Base-by-base conservation (phyloP, 1,284 basidiomycete species). In the Cutaneotrichosporon mucoides region DNA sequence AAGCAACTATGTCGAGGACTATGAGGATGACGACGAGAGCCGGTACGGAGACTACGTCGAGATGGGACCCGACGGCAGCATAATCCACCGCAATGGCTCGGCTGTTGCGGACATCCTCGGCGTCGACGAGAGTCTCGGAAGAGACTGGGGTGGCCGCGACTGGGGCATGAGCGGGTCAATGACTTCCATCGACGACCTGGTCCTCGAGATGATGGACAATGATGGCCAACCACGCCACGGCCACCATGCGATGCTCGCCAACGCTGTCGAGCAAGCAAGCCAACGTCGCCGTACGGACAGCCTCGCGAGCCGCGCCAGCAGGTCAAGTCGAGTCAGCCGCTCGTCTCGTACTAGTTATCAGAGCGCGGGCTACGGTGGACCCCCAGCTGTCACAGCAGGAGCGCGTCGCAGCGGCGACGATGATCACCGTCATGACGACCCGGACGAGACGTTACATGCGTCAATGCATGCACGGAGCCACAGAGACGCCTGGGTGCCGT, bases 1-100 rank as follows among this genome's bases (percentile, higher is more conserved):
- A 11, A 92, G 89, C 66, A 99, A 98, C 81, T 97, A 95, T 79
- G 92, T 97, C 48, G 81, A 83, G 50, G 76, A 86, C 61, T 86
- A 96, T 62, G 82, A 87, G 35, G 88, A 91, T 65, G 90, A 93
- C 72, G 47, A 55, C 50, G 56, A 57, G 33, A 47, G 46, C 43
- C 49, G 44, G 16, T 55, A 56, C 48, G 55, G 36, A 35, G 53
- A 55, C 16, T 55, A 55, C 15, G 46, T 59, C 36, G 61, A 85
- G 68, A 85, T 90, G 37, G 84, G 85, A 6, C 75, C 81, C 53
- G 85, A 88, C 70, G 87, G 88, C 58, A 87, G 88, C 82, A 88
- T 87, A 68, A 38, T 48, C 6, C 24, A 33, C 5, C 55, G 54
- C 2, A 61, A 61, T 38, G 59, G 59, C 15, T 37, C 54, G 8